Evolutionary conservation across 305 asterid species (phyloP).

Genomic region (Solanum aculeatissimum): DNA sequence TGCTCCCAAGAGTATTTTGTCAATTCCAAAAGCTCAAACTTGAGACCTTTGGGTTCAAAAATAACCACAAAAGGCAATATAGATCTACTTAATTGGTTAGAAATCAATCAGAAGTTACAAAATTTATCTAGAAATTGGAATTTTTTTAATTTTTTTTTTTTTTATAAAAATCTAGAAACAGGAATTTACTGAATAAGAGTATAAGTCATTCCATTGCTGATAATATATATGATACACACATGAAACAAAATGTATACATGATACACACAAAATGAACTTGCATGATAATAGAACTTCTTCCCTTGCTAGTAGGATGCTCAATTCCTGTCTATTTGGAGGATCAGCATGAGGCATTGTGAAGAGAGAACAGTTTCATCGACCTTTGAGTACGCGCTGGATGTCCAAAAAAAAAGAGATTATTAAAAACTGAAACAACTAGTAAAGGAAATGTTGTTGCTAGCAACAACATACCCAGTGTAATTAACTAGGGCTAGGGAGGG

Average conservation of each 20-base stretch:
- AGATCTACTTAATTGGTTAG: neutral
- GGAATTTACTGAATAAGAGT: neutral
- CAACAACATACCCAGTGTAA: neutral
- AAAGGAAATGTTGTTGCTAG: neutral
- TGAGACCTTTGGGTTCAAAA: neutral
- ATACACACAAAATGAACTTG: neutral
- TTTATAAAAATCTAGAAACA: neutral
- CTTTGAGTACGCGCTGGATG: constrained; percentile 1
- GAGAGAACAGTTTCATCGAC: neutral
- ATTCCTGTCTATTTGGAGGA: neutral
- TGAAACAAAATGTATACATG: neutral
- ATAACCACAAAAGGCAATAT: neutral
- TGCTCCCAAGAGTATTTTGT: too few species aligned
- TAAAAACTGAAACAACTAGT: neutral
- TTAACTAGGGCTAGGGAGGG: neutral
- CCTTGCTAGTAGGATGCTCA: neutral
- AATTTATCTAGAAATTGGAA: neutral
- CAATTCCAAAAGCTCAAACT: neutral
- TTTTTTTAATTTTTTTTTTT: neutral
- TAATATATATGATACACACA: neutral
- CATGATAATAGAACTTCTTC: neutral
- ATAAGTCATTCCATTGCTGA: neutral
- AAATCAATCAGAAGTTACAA: neutral
- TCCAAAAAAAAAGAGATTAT: neutral
- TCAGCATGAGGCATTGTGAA: neutral